Conservation (phyloP, 345 rosid genomes). For the Carallia brachiata region DNA sequence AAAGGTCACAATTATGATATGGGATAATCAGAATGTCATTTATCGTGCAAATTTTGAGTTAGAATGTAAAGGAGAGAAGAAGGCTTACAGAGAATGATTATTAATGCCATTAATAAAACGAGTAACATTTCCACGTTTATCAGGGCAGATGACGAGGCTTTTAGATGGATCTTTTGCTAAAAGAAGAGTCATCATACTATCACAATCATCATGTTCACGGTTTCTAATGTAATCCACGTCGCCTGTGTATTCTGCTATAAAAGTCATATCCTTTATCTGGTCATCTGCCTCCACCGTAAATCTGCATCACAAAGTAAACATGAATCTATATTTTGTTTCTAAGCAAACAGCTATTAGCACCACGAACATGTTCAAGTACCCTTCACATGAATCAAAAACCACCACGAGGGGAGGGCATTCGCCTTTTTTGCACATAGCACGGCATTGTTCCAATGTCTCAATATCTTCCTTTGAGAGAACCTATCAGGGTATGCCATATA, state of each 20-base stretch:
- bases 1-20: background rate
- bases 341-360: slow-evolving; percentile 13
- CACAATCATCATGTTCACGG: slow-evolving; percentile 81
- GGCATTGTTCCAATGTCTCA: slow-evolving; percentile 66
- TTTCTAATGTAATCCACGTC: slow-evolving; percentile 80
- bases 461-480: slow-evolving; percentile 77
- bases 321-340: slow-evolving; percentile 5
- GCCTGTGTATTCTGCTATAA: slow-evolving; percentile 83
- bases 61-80: slow-evolving; percentile 9
- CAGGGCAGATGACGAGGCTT: slow-evolving; percentile 84
- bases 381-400: slow-evolving; percentile 83
- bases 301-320: slow-evolving; percentile 41
- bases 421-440: slow-evolving; percentile 70
- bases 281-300: slow-evolving; percentile 84
- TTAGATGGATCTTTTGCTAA: slow-evolving; percentile 56
- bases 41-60: background rate
- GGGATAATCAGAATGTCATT: slow-evolving; percentile 4
- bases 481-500: slow-evolving; percentile 21
- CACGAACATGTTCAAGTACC: slow-evolving; percentile 41
- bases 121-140: slow-evolving; percentile 82
- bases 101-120: slow-evolving; percentile 90
- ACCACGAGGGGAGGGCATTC: slow-evolving; percentile 83
- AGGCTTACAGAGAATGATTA: slow-evolving; percentile 74
- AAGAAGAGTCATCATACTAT: slow-evolving; percentile 91
- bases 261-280: slow-evolving; percentile 79